Evolutionary conservation across 306 rosid genomes (phyloP).

Genomic region (Quercus aquifolioides): DNA sequence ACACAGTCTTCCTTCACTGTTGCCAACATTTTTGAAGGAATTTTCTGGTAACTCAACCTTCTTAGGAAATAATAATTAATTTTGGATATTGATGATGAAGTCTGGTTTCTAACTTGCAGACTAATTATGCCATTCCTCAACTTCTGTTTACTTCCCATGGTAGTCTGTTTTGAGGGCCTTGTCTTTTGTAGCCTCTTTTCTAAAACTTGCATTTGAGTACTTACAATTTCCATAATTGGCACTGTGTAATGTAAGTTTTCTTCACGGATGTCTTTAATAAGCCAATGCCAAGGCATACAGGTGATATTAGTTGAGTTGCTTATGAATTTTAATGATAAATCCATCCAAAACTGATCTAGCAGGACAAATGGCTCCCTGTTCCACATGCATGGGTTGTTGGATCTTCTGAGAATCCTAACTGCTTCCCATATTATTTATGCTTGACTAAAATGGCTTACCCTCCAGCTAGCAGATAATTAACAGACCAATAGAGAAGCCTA

Average conservation of each 20-base stretch:
- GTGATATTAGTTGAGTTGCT: neutral
- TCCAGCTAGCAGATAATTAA: neutral
- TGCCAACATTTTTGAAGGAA: conserved; percentile 97
- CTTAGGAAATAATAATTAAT: neutral
- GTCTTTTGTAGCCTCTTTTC: neutral
- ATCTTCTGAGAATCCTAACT: neutral
- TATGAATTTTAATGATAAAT: neutral
- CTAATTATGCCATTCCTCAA: neutral
- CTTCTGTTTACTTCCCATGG: neutral
- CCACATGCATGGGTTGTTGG: neutral
- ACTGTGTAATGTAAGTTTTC: too few species aligned
- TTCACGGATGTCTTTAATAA: too few species aligned
- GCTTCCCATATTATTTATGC: neutral
- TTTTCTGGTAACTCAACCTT: conserved; percentile 68
- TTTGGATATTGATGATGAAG: neutral
- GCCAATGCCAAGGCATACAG: too few species aligned
- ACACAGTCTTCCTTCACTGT: conserved; percentile 95
- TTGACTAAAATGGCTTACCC: neutral
- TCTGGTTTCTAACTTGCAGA: neutral
- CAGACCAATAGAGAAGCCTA: neutral
- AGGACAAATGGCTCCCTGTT: neutral
- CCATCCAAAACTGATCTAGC: neutral
- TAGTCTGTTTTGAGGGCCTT: neutral
- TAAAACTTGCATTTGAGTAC: neutral
- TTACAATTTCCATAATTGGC: neutral